A percentile compares a stretch with the other conserved stretches of the same genome.
phyloP scores from a whole-genome alignment of 305 asterid species.

The Fraxinus sp. region DNA sequence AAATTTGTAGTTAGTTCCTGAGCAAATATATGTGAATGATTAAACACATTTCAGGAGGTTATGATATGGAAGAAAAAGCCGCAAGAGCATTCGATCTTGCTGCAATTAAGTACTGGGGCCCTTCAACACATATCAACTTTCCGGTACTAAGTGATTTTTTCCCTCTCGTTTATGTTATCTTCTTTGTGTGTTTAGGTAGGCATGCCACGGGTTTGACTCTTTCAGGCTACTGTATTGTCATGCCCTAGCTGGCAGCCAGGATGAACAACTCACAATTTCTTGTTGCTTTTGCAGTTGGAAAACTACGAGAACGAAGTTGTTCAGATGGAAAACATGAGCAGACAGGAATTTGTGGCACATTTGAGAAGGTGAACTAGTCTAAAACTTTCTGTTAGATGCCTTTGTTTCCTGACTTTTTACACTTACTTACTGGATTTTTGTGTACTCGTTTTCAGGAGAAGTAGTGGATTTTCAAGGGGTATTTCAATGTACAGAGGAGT shows the following conservation, averaged over 20 bases:
- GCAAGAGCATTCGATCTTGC: slow-evolving; percentile 80
- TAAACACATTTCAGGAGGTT: slow-evolving; percentile 45
- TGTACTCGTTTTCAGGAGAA: slow-evolving; percentile 48
- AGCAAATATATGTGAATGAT: not conserved
- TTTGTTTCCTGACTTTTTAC: not conserved
- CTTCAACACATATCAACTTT: slow-evolving; percentile 60
- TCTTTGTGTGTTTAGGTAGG: not conserved
- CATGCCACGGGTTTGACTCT: not conserved
- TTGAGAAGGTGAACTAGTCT: slow-evolving; percentile 55
- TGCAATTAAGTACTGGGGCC: slow-evolving; percentile 76
- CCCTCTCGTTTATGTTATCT: not conserved
- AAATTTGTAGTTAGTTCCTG: not conserved
- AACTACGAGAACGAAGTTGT: slow-evolving; percentile 75
- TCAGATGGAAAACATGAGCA: slow-evolving; percentile 81
- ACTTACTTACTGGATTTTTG: not conserved
- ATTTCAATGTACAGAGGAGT: slow-evolving; percentile 92
- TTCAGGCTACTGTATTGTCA: no score
- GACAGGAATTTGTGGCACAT: slow-evolving; percentile 87
- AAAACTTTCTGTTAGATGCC: not conserved
- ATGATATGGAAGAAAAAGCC: slow-evolving; percentile 77
- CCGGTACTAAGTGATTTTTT: slow-evolving; percentile 30
- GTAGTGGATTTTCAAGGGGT: slow-evolving; percentile 92
- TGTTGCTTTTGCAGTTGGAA: slow-evolving; percentile 47
- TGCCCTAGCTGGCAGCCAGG: not conserved
- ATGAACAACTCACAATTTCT: not conserved